Evolutionary conservation across 2,329 filamentous ascomycete species (phyloP).

Genomic region (Sporothrix pseudoabietina): DNA sequence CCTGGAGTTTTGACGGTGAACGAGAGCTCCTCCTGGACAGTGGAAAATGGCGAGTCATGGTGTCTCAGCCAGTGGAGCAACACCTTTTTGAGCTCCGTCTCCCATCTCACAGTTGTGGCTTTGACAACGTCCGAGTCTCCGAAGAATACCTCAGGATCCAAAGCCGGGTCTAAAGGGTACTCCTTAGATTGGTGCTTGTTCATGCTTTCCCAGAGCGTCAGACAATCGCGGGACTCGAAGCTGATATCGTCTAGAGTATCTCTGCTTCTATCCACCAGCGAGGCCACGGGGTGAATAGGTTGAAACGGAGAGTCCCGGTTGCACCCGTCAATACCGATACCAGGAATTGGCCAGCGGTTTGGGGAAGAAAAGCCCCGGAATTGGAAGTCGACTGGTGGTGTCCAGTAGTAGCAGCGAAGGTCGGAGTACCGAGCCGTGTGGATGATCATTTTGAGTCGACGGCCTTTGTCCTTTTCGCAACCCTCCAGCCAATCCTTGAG

Average conservation of each 20-base stretch:
- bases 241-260: conserved; percentile 67
- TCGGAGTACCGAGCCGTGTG: conserved; percentile 74
- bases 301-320: conserved; percentile 16
- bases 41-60: conserved; percentile 46
- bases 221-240: conserved; percentile 71
- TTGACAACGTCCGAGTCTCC: conserved; percentile 57
- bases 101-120: conserved; percentile 67
- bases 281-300: conserved; percentile 32
- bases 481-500: conserved; percentile 69
- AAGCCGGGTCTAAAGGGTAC: conserved; percentile 52
- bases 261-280: conserved; percentile 45
- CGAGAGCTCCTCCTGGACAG: conserved; percentile 51
- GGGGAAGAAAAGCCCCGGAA: conserved; percentile 56
- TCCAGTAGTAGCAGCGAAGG: conserved; percentile 72
- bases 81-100: conserved; percentile 59
- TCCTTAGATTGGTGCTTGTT: conserved; percentile 54
- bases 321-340: conserved; percentile 48
- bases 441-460: conserved; percentile 66
- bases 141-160: conserved; percentile 55
- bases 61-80: conserved; percentile 64
- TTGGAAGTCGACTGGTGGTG: conserved; percentile 48
- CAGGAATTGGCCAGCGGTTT: conserved; percentile 48
- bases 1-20: background rate
- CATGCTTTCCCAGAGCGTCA: conserved; percentile 67
- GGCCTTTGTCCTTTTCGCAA: conserved; percentile 65